phyloP scores from a whole-genome alignment of 257 asterid genomes.

The Ajuga chamaepitys region DNA sequence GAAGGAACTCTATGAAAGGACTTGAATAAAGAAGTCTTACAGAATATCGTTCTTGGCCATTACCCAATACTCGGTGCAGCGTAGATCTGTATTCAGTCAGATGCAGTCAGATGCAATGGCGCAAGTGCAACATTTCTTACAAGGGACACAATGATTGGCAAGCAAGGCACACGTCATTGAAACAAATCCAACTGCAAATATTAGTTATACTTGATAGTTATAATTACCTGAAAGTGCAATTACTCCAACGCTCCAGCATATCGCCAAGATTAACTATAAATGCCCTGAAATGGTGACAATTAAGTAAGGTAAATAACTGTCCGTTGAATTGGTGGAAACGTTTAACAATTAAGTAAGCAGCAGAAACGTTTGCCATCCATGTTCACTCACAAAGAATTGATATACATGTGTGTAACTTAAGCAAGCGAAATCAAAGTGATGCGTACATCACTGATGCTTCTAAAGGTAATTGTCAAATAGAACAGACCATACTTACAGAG shows the following conservation, averaged over 20 bases:
- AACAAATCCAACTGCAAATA: background rate
- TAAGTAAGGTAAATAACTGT: background rate
- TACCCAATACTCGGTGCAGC: slow-evolving; percentile 75
- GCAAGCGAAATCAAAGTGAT: background rate
- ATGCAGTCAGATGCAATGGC: background rate
- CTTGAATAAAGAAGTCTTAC: slow-evolving; percentile 40
- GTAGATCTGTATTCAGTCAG: slow-evolving; percentile 58
- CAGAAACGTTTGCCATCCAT: background rate
- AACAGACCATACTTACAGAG: background rate
- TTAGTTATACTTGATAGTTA: background rate
- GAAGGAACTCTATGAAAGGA: background rate
- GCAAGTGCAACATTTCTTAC: background rate
- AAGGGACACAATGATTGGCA: background rate
- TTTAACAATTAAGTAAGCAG: too few species aligned
- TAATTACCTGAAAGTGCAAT: slow-evolving; percentile 66
- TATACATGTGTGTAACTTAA: background rate
- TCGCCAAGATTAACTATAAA: slow-evolving; percentile 88
- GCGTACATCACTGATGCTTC: background rate
- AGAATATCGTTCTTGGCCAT: slow-evolving; percentile 80
- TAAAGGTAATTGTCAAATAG: background rate
- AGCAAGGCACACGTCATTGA: background rate
- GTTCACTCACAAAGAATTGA: background rate
- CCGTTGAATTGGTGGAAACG: background rate
- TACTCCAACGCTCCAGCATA: slow-evolving; percentile 92
- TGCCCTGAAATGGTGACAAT: slow-evolving; percentile 47